Evolutionary conservation across 805 yeast species (phyloP), one percentile per base, ranked within the genome.

Genomic region (Wickerhamiella allomyrinae): DNA sequence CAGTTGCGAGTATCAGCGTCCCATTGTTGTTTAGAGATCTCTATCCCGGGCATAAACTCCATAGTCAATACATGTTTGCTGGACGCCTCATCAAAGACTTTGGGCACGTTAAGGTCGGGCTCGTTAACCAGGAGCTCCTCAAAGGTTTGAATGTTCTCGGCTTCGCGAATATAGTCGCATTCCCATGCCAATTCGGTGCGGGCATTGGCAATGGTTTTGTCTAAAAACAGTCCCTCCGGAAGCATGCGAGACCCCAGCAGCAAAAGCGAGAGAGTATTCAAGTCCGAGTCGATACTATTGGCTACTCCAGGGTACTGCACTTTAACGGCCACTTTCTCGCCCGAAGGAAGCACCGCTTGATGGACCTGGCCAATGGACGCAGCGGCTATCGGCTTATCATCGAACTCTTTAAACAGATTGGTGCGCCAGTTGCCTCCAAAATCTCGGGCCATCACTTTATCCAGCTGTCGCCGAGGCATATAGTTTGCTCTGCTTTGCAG

Each of bases 341-440:
- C 75, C 42, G 72, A 77, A 38, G 67, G 71, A 22, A 65, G 49
- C 17, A 73, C 75, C 1, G 95, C 98, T 29, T 68, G 70, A 60
- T 91, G 98, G 6, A 91, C 97, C 61, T 91, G 97, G 2, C 97
- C 96, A 49, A 91, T 91, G 5, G 95, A 85, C 0, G 98, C 95
- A 2, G 98, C 96, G 0, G 97, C 97, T 43, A 91, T 74, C 5
- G 98, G 98, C 19, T 79, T 69, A 49, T 83, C 91, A 43, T 85
- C 84, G 59, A 91, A 91, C 2, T 73, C 64, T 9, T 77, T 62
- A 57, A 84, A 91, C 39, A 65, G 57, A 29, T 76, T 68, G 4
- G 64, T 57, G 47, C 82, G 71, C 98, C 98, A 91, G 45, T 74
- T 67, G 7, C 63, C 65, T 11, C 97, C 96, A 41, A 91, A 70